These are phyloP conservation scores for Acephala macrosclerotiorum DNA, from an alignment of 2,329 filamentous ascomycete genomes.

Conservation along the genomic window DNA sequence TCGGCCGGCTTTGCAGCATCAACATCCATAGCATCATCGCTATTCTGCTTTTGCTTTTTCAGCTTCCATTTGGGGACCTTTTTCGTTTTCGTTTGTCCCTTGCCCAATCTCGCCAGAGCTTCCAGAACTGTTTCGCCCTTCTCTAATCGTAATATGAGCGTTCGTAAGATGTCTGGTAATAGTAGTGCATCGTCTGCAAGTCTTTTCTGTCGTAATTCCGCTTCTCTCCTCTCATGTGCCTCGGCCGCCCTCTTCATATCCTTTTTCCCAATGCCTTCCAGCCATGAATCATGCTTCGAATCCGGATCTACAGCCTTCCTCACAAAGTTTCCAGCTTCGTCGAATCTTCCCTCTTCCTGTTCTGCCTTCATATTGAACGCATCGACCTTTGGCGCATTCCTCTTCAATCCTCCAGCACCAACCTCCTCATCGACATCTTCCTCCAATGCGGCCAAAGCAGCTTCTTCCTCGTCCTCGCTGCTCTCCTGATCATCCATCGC, in stretches of 20 bases:
- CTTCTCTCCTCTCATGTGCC: conserved; percentile 85
- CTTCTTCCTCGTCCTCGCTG: conserved; percentile 71
- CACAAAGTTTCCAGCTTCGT: conserved; percentile 89
- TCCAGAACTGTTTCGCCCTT: conserved; percentile 87
- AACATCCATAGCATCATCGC: conserved; percentile 72
- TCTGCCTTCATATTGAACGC: conserved; percentile 94
- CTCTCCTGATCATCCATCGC: conserved; percentile 51
- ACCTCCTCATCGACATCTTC: conserved; percentile 87
- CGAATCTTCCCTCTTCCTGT: conserved; percentile 91
- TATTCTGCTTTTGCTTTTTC: conserved; percentile 67
- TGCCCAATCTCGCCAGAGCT: conserved; percentile 82
- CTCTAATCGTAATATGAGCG: conserved; percentile 77
- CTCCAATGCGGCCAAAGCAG: conserved; percentile 77
- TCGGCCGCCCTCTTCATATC: conserved; percentile 89
- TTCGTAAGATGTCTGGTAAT: conserved; percentile 75
- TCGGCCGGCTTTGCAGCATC: conserved; percentile 61
- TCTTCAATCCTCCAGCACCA: conserved; percentile 88
- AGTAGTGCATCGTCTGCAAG: conserved; percentile 78
- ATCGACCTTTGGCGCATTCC: conserved; percentile 91
- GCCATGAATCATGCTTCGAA: conserved; percentile 88
- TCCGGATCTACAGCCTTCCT: conserved; percentile 90
- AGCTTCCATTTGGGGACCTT: conserved; percentile 72
- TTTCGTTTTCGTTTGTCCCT: conserved; percentile 65
- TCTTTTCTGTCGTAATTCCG: conserved; percentile 74
- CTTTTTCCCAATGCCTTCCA: conserved; percentile 91